phyloP scores from a whole-genome alignment of 129 eudicot genomes.

The Centrapalus pauciflorus region DNA sequence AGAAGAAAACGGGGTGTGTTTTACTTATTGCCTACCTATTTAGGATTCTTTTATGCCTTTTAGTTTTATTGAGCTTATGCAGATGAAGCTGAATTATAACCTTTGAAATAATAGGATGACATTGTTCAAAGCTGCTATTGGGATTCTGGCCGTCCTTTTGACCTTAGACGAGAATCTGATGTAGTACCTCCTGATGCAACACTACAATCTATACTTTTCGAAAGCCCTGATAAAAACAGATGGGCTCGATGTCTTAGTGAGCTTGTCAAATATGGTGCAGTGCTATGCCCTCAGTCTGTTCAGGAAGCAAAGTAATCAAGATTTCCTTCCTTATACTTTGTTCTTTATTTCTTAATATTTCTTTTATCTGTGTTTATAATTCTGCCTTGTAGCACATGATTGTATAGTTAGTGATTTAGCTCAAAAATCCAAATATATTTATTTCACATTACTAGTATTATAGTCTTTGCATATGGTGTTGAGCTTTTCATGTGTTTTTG shows the following conservation, averaged over 20 bases:
- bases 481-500: not conserved
- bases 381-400: not conserved
- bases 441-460: not conserved
- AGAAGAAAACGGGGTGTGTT: constrained; percentile 95
- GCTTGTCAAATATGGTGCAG: constrained; percentile 89
- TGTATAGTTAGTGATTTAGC: not conserved
- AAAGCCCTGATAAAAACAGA: constrained; percentile 95
- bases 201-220: constrained; percentile 87
- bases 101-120: constrained; percentile 61
- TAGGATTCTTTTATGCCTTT: not conserved
- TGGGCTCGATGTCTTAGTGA: constrained; percentile 99
- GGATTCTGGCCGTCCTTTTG: constrained; percentile 93
- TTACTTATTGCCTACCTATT: not conserved
- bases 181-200: constrained; percentile 90
- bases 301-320: constrained; percentile 86
- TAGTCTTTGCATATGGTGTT: not conserved
- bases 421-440: not conserved
- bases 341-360: not conserved
- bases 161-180: constrained; percentile 83
- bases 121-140: constrained; percentile 98
- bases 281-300: constrained; percentile 92
- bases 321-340: constrained; percentile 5
- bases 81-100: not conserved
- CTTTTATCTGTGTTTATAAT: not conserved
- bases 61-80: not conserved